Percentiles rank a stretch among this genome's conserved stretches.
Conservation (phyloP, 768 basidiomycete genomes). For the Pisolithus albus region DNA sequence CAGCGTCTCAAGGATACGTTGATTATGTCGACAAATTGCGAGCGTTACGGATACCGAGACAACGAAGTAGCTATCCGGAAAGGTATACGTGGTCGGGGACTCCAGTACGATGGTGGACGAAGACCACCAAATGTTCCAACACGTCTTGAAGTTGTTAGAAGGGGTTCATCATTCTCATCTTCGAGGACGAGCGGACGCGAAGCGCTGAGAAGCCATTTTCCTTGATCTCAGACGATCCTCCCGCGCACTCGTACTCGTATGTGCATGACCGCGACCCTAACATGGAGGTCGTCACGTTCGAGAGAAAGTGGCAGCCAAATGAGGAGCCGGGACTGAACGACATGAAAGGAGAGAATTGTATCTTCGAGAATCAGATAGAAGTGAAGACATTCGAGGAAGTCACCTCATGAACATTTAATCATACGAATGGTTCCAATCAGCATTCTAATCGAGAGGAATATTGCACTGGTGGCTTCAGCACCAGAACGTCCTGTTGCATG, state of each 20-base stretch:
- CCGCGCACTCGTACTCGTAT: conserved; percentile 97
- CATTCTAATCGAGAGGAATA: too few relatives aligned
- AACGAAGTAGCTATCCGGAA: conserved; percentile 94
- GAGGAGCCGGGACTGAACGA: conserved; percentile 92
- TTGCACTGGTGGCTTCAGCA: too few relatives aligned
- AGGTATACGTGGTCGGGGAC: conserved; percentile 75
- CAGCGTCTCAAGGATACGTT: conserved; percentile 69
- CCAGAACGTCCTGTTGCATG: too few relatives aligned
- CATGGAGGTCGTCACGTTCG: conserved; percentile 78
- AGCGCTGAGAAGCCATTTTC: conserved; percentile 77
- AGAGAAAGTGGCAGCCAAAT: conserved; percentile 83
- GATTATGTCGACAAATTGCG: conserved; percentile 98
- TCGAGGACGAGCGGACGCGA: background rate
- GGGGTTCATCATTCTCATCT: conserved; percentile 37
- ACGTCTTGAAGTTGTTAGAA: conserved; percentile 73
- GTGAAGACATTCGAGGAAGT: background rate
- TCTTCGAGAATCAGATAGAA: conserved; percentile 3
- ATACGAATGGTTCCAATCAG: too few relatives aligned
- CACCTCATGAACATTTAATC: too few relatives aligned
- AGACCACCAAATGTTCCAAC: conserved; percentile 54
- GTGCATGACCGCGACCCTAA: conserved; percentile 96
- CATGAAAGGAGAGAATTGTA: conserved; percentile 62
- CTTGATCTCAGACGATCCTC: conserved; percentile 88
- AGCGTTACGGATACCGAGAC: conserved; percentile 90
- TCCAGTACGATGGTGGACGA: conserved; percentile 34